Percentiles rank a stretch among this genome's conserved stretches.
Conservation (phyloP, 2,329 filamentous ascomycete genomes). For the Plectosphaerella plurivora region DNA sequence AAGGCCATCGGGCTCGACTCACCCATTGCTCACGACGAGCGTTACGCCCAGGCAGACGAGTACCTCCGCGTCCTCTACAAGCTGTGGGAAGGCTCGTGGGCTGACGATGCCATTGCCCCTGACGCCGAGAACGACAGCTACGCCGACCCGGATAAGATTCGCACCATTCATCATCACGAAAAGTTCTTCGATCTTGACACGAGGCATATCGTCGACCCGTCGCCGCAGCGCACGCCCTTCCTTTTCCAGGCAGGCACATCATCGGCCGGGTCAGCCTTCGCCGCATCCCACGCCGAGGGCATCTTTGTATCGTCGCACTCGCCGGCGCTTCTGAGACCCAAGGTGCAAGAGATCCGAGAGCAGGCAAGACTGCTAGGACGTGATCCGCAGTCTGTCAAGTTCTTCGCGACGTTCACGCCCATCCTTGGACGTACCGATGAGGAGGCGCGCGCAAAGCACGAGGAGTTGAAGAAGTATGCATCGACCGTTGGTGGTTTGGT, state of each 20-base stretch:
- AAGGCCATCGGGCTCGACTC: slow-evolving; percentile 57
- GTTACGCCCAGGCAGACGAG: slow-evolving; percentile 58
- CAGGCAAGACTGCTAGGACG: slow-evolving; percentile 46
- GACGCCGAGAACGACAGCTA: slow-evolving; percentile 52
- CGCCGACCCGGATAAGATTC: slow-evolving; percentile 53
- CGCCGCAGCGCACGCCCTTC: slow-evolving; percentile 52
- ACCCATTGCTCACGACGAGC: slow-evolving; percentile 56
- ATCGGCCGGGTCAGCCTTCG: slow-evolving; percentile 51
- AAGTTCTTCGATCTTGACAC: slow-evolving; percentile 19
- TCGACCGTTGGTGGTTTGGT: slow-evolving; percentile 50
- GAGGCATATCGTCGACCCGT: slow-evolving; percentile 46
- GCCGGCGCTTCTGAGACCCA: slow-evolving; percentile 40
- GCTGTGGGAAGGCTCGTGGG: slow-evolving; percentile 54
- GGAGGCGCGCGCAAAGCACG: slow-evolving; percentile 48
- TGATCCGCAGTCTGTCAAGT: slow-evolving; percentile 52
- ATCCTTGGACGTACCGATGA: slow-evolving; percentile 45
- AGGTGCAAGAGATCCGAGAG: slow-evolving; percentile 47
- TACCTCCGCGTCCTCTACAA: slow-evolving; percentile 60
- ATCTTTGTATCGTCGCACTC: slow-evolving; percentile 56
- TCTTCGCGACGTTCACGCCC: slow-evolving; percentile 47
- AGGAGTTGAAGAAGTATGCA: slow-evolving; percentile 46
- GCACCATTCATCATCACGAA: slow-evolving; percentile 50
- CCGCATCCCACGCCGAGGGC: slow-evolving; percentile 53
- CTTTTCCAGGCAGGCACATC: slow-evolving; percentile 58
- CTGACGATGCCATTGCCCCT: slow-evolving; percentile 50